These are phyloP conservation scores for Iris pallida DNA, from an alignment of 116 monocot genomes.

Conservation along the genomic window DNA sequence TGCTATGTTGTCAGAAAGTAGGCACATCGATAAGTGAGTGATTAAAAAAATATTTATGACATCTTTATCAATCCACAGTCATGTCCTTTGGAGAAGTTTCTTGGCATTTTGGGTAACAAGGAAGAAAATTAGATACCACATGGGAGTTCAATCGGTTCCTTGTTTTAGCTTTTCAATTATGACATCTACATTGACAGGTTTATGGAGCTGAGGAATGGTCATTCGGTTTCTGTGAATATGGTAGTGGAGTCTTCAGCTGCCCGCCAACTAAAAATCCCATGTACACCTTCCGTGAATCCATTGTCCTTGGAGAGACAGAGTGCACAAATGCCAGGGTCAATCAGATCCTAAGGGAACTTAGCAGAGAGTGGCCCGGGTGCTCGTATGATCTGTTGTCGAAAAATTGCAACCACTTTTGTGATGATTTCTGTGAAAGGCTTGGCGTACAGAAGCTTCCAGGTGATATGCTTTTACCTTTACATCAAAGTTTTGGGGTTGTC, in stretches of 20 bases:
- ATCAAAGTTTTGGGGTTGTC: neutral
- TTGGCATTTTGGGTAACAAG: no score
- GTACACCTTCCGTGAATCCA: slow-evolving; percentile 47
- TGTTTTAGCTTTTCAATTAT: neutral
- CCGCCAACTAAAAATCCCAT: slow-evolving; percentile 40
- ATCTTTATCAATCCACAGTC: no score
- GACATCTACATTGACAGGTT: slow-evolving; percentile 21
- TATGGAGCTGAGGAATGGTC: slow-evolving; percentile 60
- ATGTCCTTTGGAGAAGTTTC: no score
- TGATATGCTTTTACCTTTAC: slow-evolving; percentile 5
- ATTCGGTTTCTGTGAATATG: slow-evolving; percentile 48
- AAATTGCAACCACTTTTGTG: slow-evolving; percentile 38
- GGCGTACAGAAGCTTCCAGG: slow-evolving; percentile 29
- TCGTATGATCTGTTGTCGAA: slow-evolving; percentile 22
- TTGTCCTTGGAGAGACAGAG: slow-evolving; percentile 39
- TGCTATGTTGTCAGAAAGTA: no score
- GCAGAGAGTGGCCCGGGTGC: slow-evolving; percentile 39
- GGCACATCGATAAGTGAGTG: no score
- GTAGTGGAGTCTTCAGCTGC: slow-evolving; percentile 46
- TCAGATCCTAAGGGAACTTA: slow-evolving; percentile 39
- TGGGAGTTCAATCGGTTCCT: neutral
- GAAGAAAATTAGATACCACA: neutral
- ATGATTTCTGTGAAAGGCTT: slow-evolving; percentile 43
- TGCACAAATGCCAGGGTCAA: slow-evolving; percentile 30
- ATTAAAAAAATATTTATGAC: no score